Evolutionary conservation across 192 early-diverging fungal species (phyloP).

Genomic region (Backusella mclennaniae): DNA sequence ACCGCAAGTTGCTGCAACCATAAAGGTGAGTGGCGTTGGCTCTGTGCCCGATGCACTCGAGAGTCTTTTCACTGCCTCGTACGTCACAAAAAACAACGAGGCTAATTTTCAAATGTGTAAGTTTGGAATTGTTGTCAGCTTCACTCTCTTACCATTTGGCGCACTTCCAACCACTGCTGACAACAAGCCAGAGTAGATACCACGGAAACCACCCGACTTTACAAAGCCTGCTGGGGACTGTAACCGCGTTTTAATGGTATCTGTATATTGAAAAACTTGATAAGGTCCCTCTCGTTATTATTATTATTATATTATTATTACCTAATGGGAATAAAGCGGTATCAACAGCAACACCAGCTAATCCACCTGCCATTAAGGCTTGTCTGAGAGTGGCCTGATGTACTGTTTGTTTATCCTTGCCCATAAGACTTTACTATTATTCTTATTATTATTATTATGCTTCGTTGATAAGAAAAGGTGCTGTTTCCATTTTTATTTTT

Average conservation of each 20-base stretch:
- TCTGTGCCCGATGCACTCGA: slow-evolving; percentile 34
- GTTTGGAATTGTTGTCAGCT: neutral
- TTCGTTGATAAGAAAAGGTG: neutral
- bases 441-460: neutral
- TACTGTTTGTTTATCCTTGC: slow-evolving; percentile 11
- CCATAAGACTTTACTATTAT: neutral
- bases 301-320: neutral
- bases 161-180: slow-evolving; percentile 90
- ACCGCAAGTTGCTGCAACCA: slow-evolving; percentile 86
- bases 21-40: slow-evolving; percentile 72
- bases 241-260: slow-evolving; percentile 95
- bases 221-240: slow-evolving; percentile 82
- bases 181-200: slow-evolving; percentile 86
- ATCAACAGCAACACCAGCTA: slow-evolving; percentile 94
- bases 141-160: slow-evolving; percentile 61
- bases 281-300: no score
- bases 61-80: slow-evolving; percentile 74
- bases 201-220: slow-evolving; percentile 81
- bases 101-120: slow-evolving; percentile 38
- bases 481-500: no score
- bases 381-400: slow-evolving; percentile 41
- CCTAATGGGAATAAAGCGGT: slow-evolving; percentile 81
- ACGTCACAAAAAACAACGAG: slow-evolving; percentile 88
- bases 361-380: slow-evolving; percentile 70
- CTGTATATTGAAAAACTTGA: slow-evolving; percentile 21